phyloP scores from a whole-genome alignment of 495 filamentous ascomycete species.

The Hypomontagnella monticulosa region DNA sequence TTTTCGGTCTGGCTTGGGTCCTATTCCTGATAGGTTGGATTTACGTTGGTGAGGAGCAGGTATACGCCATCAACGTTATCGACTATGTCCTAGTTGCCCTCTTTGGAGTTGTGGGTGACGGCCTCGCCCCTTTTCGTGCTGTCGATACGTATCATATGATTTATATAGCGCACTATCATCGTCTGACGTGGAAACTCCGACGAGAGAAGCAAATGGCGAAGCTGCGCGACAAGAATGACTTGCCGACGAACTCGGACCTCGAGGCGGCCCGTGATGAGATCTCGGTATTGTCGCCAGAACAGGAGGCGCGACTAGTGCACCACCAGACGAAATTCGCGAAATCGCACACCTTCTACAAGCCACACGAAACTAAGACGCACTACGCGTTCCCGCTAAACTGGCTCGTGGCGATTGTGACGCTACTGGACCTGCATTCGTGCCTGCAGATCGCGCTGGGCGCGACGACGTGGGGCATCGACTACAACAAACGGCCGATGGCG shows the following conservation, averaged over 20 bases:
- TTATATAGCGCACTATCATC: slow-evolving; percentile 69
- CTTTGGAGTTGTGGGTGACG: slow-evolving; percentile 81
- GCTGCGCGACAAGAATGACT: slow-evolving; percentile 75
- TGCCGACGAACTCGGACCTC: slow-evolving; percentile 62
- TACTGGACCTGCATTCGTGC: slow-evolving; percentile 78
- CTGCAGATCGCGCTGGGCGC: slow-evolving; percentile 80
- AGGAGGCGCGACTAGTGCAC: slow-evolving; percentile 71
- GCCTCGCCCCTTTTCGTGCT: slow-evolving; percentile 76
- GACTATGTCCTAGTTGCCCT: slow-evolving; percentile 81
- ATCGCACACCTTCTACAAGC: slow-evolving; percentile 85
- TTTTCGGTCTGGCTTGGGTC: slow-evolving; percentile 85
- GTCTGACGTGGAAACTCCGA: slow-evolving; percentile 76
- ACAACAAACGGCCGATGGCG: slow-evolving; percentile 69
- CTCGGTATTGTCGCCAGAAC: slow-evolving; percentile 67
- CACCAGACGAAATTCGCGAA: slow-evolving; percentile 79
- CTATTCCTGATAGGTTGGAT: slow-evolving; percentile 89
- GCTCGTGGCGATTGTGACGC: slow-evolving; percentile 73
- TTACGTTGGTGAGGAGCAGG: slow-evolving; percentile 75
- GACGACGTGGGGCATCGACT: slow-evolving; percentile 77
- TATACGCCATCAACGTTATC: slow-evolving; percentile 77
- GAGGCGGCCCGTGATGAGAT: slow-evolving; percentile 60
- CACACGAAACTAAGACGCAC: slow-evolving; percentile 82
- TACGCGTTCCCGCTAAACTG: slow-evolving; percentile 77
- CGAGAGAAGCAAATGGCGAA: slow-evolving; percentile 68
- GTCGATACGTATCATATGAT: slow-evolving; percentile 86